Conservation (phyloP, 805 yeast species). For the Clavispora fructus region DNA sequence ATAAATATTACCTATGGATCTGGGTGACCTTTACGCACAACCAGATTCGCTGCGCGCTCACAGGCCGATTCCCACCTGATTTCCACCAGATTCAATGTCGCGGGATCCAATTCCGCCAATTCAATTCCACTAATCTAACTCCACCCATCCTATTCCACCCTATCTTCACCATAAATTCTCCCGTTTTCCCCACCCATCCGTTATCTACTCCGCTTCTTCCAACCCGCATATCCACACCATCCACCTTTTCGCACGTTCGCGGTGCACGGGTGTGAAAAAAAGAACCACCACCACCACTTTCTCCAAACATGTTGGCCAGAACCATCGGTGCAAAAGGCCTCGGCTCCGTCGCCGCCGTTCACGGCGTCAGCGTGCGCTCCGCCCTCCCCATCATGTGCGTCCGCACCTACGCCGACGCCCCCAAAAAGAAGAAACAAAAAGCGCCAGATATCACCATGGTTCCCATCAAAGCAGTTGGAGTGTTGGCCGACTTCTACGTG, state of each 20-base stretch:
- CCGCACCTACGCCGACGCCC: background rate
- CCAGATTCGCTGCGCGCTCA: too few relatives aligned
- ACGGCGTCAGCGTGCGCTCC: background rate
- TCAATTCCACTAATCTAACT: too few relatives aligned
- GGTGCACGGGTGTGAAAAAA: constrained; percentile 4
- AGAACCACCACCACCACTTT: background rate
- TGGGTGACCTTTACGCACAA: too few relatives aligned
- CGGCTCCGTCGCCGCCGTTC: background rate
- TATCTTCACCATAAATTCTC: too few relatives aligned
- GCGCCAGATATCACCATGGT: constrained; percentile 31
- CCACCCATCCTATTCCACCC: too few relatives aligned
- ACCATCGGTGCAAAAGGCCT: background rate
- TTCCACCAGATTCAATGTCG: too few relatives aligned
- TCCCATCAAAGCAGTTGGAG: constrained; percentile 36
- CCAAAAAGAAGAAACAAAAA: constrained; percentile 10
- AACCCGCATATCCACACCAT: background rate
- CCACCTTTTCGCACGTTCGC: background rate
- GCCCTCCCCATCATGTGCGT: background rate
- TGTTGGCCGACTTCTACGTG: constrained; percentile 38
- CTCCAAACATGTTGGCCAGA: background rate
- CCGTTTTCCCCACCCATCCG: too few relatives aligned
- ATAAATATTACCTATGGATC: too few relatives aligned
- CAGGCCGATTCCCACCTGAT: too few relatives aligned
- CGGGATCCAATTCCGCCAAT: too few relatives aligned
- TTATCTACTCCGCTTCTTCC: background rate